Percentiles rank a stretch among this genome's conserved stretches.
Conservation (phyloP, 2,329 filamentous ascomycete species). For the Xylariaceae sp. region DNA sequence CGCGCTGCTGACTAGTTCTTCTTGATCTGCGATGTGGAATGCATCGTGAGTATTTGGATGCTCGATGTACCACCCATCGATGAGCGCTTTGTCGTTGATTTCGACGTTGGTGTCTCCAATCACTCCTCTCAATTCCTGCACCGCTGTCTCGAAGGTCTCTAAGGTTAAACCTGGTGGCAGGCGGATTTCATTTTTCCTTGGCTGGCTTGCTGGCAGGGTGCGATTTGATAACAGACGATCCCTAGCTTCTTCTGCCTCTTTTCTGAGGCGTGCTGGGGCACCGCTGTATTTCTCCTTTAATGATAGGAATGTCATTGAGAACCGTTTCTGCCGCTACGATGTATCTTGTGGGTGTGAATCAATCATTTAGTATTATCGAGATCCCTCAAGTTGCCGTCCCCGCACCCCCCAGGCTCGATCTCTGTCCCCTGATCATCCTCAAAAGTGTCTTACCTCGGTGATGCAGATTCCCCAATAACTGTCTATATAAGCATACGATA, state of each 20-base stretch:
- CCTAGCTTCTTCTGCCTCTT: conserved; percentile 27
- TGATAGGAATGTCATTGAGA: conserved; percentile 15
- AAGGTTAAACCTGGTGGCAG: conserved; percentile 33
- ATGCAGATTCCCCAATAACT: conserved; percentile 4
- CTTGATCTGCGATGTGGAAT: conserved; percentile 37
- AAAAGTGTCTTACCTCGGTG: not conserved
- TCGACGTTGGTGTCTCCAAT: conserved; percentile 31
- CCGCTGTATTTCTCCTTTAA: conserved; percentile 33
- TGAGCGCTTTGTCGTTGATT: conserved; percentile 21
- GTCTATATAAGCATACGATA: conserved; percentile 2
- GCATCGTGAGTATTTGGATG: conserved; percentile 28
- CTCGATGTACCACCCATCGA: conserved; percentile 36
- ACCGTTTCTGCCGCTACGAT: conserved; percentile 11
- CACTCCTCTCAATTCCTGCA: conserved; percentile 35
- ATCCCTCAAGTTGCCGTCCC: not conserved
- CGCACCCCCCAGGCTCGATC: not conserved
- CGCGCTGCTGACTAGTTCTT: conserved; percentile 47
- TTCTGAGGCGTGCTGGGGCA: conserved; percentile 27
- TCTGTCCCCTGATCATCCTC: conserved; percentile 11
- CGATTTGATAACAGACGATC: conserved; percentile 27
- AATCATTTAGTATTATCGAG: not conserved
- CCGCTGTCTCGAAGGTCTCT: conserved; percentile 32
- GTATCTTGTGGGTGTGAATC: not conserved
- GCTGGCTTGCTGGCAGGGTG: conserved; percentile 25
- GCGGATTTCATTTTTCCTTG: conserved; percentile 25